Base-by-base conservation (phyloP, 805 yeast genomes). In the Priceomyces castillae region DNA sequence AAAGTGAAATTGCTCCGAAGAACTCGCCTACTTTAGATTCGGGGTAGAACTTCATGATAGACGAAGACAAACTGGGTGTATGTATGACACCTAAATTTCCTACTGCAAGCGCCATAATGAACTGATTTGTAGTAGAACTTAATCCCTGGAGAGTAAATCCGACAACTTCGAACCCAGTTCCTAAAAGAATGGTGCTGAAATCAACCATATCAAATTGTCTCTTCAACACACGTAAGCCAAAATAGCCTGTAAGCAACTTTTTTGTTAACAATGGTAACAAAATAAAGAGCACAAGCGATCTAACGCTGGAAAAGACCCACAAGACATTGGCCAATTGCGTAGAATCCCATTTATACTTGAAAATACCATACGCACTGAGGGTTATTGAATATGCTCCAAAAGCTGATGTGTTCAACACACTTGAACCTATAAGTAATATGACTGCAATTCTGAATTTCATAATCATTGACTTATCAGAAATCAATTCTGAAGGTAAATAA, bases 31-130 rank as follows among this genome's bases (percentile, higher is more conserved):
- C 44, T 37, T 41, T 47, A 86, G 70, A 66, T 19, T 76, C 74
- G 1, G 77, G 74, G 42, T 71, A 74, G 58, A 80, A 79, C 57
- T 84, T 84, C 43, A 80, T 67, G 9, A 82, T 58, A 1, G 82
- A 47, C 0, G 82, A 67, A 51, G 76, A 81, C 5, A 80, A 44
- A 0, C 80, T 69, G 1, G 90, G 90, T 0, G 76, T 62, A 1
- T 69, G 62, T 1, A 78, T 41, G 0, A 79, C 67, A 2, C 78
- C 77, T 23, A 80, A 50, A 0, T 81, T 58, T 1, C 71, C 63
- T 12, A 78, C 53, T 0, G 62, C 15, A 0, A 69, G 62, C 19
- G 65, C 63, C 0, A 53, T 30, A 19, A 69, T 51, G 28, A 67
- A 64, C 14, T 59, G 23, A 2, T 48, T 34, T 0, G 61, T 51